Evolutionary conservation across 2,329 filamentous ascomycete genomes (phyloP).

Genomic region (Trichoderma arundinaceum): DNA sequence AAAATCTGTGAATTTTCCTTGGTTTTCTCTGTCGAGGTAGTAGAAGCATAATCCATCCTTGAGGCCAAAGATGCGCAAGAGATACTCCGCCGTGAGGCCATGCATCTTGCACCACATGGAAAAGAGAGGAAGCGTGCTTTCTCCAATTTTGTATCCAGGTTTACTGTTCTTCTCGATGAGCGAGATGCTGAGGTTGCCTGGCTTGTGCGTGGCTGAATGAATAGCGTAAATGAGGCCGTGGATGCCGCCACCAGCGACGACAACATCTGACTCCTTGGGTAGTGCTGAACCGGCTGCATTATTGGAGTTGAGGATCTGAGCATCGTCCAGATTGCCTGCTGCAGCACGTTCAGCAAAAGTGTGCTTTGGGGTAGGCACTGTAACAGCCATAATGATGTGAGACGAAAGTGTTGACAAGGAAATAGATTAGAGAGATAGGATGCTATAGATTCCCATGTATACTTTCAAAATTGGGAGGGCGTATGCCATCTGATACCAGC

Average conservation of each 20-base stretch:
- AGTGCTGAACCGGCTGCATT: constrained; percentile 14
- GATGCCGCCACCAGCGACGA: constrained; percentile 17
- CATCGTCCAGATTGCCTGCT: constrained; percentile 4
- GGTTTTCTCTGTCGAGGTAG: constrained; percentile 7
- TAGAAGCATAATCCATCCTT: constrained; percentile 21
- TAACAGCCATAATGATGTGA: too few species aligned
- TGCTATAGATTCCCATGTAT: too few species aligned
- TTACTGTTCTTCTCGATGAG: neutral
- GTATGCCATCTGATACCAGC: too few species aligned
- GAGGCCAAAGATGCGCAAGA: constrained; percentile 24
- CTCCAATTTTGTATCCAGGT: constrained; percentile 23
- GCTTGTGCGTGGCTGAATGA: neutral
- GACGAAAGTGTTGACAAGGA: too few species aligned
- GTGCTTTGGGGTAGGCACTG: constrained; percentile 7
- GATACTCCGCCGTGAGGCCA: constrained; percentile 21
- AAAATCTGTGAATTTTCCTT: too few species aligned
- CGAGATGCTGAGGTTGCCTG: too few species aligned
- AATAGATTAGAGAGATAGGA: too few species aligned
- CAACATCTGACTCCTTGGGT: constrained; percentile 17
- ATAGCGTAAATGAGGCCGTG: constrained; percentile 19
- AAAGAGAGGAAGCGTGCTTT: constrained; percentile 22
- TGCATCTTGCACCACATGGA: constrained; percentile 24
- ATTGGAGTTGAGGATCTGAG: constrained; percentile 21
- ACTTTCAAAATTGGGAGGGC: too few species aligned
- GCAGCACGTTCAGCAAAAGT: constrained; percentile 21